Conservation (phyloP, 2,329 filamentous ascomycete genomes). For the Amesomyces nigricolor region DNA sequence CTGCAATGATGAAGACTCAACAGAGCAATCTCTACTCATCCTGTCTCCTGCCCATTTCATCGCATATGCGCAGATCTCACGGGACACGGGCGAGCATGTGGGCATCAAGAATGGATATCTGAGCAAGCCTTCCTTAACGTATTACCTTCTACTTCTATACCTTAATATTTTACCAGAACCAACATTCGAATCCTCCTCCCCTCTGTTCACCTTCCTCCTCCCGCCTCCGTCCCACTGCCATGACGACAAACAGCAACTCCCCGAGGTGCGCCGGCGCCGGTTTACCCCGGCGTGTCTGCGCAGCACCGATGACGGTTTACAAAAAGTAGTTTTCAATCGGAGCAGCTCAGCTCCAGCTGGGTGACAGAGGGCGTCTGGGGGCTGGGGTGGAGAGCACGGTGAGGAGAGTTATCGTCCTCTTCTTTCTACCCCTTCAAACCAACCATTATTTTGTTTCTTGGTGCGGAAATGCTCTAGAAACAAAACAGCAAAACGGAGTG, state of each 20-base stretch:
- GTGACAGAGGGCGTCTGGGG: conserved; percentile 6
- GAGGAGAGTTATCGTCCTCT: neutral
- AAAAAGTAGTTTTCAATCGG: conserved; percentile 39
- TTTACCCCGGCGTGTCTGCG: conserved; percentile 9
- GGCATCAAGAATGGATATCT: conserved; percentile 27
- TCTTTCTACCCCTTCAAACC: neutral
- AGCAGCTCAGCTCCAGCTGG: conserved; percentile 20
- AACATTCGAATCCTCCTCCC: neutral
- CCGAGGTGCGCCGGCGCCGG: conserved; percentile 10
- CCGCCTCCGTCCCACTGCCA: neutral
- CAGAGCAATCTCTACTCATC: conserved; percentile 15
- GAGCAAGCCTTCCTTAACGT: conserved; percentile 19
- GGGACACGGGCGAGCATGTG: conserved; percentile 17
- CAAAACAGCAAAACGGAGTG: conserved; percentile 16
- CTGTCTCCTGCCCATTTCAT: conserved; percentile 13
- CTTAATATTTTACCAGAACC: neutral
- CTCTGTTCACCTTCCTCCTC: neutral
- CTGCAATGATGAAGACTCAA: conserved; percentile 21
- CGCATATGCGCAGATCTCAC: conserved; percentile 6
- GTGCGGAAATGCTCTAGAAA: neutral
- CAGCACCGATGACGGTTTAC: conserved; percentile 27
- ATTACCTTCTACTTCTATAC: neutral
- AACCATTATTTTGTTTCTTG: neutral
- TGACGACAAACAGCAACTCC: conserved; percentile 7
- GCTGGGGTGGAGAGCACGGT: neutral